Evolutionary conservation across 2,329 filamentous ascomycete species (phyloP).

Genomic region (Alternaria hordeiaustralica): DNA sequence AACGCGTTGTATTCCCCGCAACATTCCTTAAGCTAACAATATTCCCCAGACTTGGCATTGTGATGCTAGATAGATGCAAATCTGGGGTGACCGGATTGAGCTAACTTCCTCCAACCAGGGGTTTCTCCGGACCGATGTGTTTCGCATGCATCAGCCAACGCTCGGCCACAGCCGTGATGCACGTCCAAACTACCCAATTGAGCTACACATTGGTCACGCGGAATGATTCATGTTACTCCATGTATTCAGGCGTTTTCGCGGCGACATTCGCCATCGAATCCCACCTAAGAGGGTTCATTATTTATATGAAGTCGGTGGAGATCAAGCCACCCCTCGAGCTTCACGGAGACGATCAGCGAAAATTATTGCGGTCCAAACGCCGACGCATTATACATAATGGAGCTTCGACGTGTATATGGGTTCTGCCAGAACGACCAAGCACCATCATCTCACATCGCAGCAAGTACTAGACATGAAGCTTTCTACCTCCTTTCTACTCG

Average conservation of each 20-base stretch:
- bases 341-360: not conserved
- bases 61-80: not conserved
- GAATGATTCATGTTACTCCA: conserved; percentile 1
- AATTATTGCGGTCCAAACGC: conserved; percentile 6
- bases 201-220: not conserved
- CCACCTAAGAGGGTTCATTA: conserved; percentile 18
- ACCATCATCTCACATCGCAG: not conserved
- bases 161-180: not conserved
- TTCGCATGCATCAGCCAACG: not conserved
- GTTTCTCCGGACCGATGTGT: conserved; percentile 16
- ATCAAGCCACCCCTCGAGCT: not conserved
- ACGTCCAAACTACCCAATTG: not conserved
- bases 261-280: not conserved
- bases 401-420: not conserved
- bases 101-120: conserved; percentile 24
- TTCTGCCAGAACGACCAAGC: not conserved
- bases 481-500: conserved; percentile 12
- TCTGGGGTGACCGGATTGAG: not conserved
- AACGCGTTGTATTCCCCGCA: not conserved
- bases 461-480: conserved; percentile 17
- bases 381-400: conserved; percentile 12
- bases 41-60: conserved; percentile 12
- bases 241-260: not conserved
- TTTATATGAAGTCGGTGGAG: conserved; percentile 10
- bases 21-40: not conserved